These are phyloP conservation scores for Colletotrichum musae DNA, from an alignment of 2,329 filamentous ascomycete genomes.

Conservation along the genomic window DNA sequence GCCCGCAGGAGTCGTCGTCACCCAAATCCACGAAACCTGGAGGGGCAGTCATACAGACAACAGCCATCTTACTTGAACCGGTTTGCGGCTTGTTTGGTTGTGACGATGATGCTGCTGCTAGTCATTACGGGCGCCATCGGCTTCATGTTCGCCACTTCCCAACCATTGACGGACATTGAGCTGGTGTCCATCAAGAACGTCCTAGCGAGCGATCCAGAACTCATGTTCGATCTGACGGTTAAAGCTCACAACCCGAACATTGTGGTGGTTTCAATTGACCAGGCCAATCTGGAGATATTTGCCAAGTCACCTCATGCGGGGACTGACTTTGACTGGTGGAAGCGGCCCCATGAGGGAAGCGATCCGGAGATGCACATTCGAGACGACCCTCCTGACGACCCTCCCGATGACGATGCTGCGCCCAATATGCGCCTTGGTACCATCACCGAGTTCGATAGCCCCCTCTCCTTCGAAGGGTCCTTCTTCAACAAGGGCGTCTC, in stretches of 20 bases:
- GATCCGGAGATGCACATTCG: slow-evolving; percentile 42
- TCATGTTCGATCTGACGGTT: slow-evolving; percentile 94
- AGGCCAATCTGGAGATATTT: slow-evolving; percentile 93
- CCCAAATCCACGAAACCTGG: slow-evolving; percentile 76
- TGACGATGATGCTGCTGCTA: slow-evolving; percentile 85
- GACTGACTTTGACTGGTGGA: slow-evolving; percentile 74
- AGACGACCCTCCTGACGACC: slow-evolving; percentile 64
- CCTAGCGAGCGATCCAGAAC: slow-evolving; percentile 91
- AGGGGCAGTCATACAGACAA: slow-evolving; percentile 78
- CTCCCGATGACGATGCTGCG: slow-evolving; percentile 75
- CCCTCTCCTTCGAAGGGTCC: slow-evolving; percentile 89
- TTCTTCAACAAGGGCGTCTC: slow-evolving; percentile 83
- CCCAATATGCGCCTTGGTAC: slow-evolving; percentile 94
- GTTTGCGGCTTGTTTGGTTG: slow-evolving; percentile 88
- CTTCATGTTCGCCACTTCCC: slow-evolving; percentile 92
- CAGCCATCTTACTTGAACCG: slow-evolving; percentile 76
- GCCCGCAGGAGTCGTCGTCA: slow-evolving; percentile 69
- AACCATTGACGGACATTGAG: slow-evolving; percentile 84
- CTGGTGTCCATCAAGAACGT: slow-evolving; percentile 89
- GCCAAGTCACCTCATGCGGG: slow-evolving; percentile 93
- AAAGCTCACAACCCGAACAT: slow-evolving; percentile 94
- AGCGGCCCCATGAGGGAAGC: slow-evolving; percentile 52
- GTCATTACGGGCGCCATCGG: slow-evolving; percentile 88
- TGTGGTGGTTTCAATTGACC: slow-evolving; percentile 86
- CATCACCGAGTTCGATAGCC: slow-evolving; percentile 88